Conservation (phyloP, 2,329 filamentous ascomycete species). For the Botrytis tulipae region DNA sequence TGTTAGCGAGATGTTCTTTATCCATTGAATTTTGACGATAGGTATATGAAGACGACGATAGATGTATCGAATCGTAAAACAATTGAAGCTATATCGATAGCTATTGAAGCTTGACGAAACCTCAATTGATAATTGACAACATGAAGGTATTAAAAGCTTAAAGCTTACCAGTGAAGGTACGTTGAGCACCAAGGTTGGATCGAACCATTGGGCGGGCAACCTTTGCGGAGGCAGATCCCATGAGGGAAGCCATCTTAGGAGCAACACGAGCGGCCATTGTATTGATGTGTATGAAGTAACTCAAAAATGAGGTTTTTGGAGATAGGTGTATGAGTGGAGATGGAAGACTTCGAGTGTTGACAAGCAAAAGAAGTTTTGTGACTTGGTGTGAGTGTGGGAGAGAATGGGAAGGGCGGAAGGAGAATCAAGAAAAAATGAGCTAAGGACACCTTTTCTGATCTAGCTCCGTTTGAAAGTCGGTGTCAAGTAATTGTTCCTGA, state of each 20-base stretch:
- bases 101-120: conserved; percentile 7
- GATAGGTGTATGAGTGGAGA: conserved; percentile 21
- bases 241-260: conserved; percentile 73
- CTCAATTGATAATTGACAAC: conserved; percentile 22
- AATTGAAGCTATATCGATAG: conserved; percentile 10
- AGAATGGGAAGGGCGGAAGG: conserved; percentile 20
- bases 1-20: conserved; percentile 33
- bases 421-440: conserved; percentile 18
- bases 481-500: conserved; percentile 2
- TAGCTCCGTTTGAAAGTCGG: conserved; percentile 21
- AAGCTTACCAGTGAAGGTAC: conserved; percentile 69
- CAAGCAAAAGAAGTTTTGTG: conserved; percentile 16
- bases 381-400: conserved; percentile 13
- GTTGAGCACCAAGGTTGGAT: conserved; percentile 61
- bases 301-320: conserved; percentile 24
- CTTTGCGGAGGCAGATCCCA: conserved; percentile 60
- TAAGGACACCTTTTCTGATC: conserved; percentile 10
- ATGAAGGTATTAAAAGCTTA: conserved; percentile 13
- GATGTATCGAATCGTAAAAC: conserved; percentile 6
- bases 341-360: conserved; percentile 19
- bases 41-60: neutral
- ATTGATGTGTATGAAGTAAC: conserved; percentile 45
- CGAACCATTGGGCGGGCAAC: conserved; percentile 74
- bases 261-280: conserved; percentile 81
- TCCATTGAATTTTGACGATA: conserved; percentile 13